A percentile compares a stretch with the other conserved stretches of the same genome.
Evolutionary conservation across 208 protist species (phyloP).

Genomic region (Acanthamoeba sp.): DNA sequence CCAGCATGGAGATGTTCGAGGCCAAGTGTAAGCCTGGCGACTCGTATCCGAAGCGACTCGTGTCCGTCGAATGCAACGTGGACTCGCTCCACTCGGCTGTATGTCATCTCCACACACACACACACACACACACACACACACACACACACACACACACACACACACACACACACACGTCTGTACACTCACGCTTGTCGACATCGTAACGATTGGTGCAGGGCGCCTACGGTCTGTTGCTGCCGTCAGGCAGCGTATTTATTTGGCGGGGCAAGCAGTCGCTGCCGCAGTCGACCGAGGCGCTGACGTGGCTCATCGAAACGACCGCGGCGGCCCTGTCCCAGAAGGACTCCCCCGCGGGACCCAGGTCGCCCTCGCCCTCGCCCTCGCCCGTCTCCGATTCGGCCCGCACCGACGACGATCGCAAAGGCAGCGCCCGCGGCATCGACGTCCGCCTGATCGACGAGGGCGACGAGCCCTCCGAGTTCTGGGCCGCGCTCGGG

Average conservation of each 20-base stretch:
- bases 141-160: too few species aligned
- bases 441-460: neutral
- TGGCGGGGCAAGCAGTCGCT: constrained; percentile 5
- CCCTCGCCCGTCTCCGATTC: neutral
- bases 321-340: neutral
- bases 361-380: neutral
- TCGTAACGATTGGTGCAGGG: neutral
- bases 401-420: neutral
- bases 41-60: neutral
- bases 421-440: neutral
- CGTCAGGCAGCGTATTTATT: neutral
- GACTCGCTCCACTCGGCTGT: neutral
- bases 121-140: too few species aligned
- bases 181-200: neutral
- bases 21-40: neutral
- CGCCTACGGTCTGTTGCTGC: constrained; percentile 4
- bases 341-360: too few species aligned
- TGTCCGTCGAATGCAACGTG: neutral
- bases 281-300: neutral
- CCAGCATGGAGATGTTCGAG: constrained; percentile 10
- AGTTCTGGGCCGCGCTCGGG: neutral
- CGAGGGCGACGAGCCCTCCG: neutral
- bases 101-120: too few species aligned
- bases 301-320: neutral
- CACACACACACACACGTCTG: too few species aligned